A percentile compares a stretch with the other conserved stretches of the same genome.
Evolutionary conservation across 2,329 filamentous ascomycete species (phyloP).

Genomic region (Clonostachys chloroleuca): DNA sequence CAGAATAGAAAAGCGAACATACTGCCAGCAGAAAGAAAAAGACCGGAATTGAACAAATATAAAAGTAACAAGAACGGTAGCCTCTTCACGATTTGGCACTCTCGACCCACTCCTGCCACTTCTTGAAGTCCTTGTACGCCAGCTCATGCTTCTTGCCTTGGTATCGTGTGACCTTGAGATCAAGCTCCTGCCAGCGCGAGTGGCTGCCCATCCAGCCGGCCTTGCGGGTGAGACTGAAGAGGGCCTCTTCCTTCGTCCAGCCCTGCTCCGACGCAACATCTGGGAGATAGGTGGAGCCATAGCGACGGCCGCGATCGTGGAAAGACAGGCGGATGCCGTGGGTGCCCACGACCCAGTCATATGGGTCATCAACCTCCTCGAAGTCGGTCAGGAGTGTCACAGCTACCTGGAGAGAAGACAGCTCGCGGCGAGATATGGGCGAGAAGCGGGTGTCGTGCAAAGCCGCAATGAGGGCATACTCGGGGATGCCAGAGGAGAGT

Average conservation of each 20-base stretch:
- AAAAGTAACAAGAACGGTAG: neutral
- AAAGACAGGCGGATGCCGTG: conserved; percentile 90
- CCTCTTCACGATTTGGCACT: neutral
- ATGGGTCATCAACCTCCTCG: conserved; percentile 64
- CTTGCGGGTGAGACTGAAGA: conserved; percentile 89
- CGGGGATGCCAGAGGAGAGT: conserved; percentile 67
- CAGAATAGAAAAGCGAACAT: too few relatives aligned
- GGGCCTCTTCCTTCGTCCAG: conserved; percentile 89
- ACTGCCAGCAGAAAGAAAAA: too few relatives aligned
- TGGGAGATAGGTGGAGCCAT: conserved; percentile 86
- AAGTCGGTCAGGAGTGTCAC: conserved; percentile 86
- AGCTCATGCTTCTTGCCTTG: conserved; percentile 76
- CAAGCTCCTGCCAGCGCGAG: conserved; percentile 75
- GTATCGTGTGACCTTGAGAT: conserved; percentile 77
- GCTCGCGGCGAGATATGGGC: conserved; percentile 47
- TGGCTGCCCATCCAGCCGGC: conserved; percentile 85
- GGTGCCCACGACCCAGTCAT: conserved; percentile 82
- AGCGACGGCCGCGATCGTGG: conserved; percentile 64
- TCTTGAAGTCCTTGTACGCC: conserved; percentile 69
- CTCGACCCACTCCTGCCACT: conserved; percentile 71
- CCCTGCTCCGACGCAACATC: conserved; percentile 90
- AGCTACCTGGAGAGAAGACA: conserved; percentile 55
- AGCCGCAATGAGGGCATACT: conserved; percentile 79
- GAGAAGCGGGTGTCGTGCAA: conserved; percentile 60
- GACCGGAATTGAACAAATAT: too few relatives aligned